Percentiles rank a stretch among this genome's conserved stretches.
phyloP scores from a whole-genome alignment of 139 green algal genomes.

The Tetratostichococcus sp. region DNA sequence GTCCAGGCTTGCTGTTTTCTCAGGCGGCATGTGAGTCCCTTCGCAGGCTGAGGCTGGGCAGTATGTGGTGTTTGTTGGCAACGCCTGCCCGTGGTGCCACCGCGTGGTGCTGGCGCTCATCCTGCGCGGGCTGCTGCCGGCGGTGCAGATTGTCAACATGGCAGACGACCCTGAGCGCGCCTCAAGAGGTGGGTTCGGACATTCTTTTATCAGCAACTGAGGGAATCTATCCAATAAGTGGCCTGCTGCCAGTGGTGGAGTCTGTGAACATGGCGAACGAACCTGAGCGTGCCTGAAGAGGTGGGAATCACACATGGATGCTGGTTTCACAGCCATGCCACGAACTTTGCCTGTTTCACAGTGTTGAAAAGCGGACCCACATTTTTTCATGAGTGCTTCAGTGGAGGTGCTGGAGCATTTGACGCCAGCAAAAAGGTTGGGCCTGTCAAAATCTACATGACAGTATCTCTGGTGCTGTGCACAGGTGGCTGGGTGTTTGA shows the following conservation, averaged over 20 bases:
- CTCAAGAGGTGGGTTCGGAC: slow-evolving; percentile 12
- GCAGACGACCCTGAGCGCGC: slow-evolving; percentile 73
- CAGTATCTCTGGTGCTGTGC: neutral
- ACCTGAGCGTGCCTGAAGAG: slow-evolving; percentile 62
- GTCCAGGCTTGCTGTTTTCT: too few relatives aligned
- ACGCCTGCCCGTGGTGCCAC: slow-evolving; percentile 97
- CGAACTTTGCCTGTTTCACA: too few relatives aligned
- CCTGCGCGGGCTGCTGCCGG: slow-evolving; percentile 43
- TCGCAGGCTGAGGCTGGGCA: slow-evolving; percentile 54
- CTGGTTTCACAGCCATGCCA: too few relatives aligned
- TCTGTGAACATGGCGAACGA: slow-evolving; percentile 55
- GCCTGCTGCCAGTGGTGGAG: slow-evolving; percentile 30
- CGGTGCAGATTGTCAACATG: slow-evolving; percentile 34
- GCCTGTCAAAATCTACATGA: too few relatives aligned
- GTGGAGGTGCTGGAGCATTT: too few relatives aligned
- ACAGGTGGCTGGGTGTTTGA: slow-evolving; percentile 70
- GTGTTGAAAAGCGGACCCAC: too few relatives aligned
- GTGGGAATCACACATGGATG: too few relatives aligned
- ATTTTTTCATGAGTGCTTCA: too few relatives aligned
- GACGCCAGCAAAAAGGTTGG: too few relatives aligned
- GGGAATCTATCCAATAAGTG: too few relatives aligned
- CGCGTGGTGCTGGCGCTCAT: slow-evolving; percentile 70
- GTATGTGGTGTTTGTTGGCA: slow-evolving; percentile 88
- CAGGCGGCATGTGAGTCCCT: too few relatives aligned
- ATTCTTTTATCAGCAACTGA: too few relatives aligned